Conservation (phyloP, 495 filamentous ascomycete genomes). For the Xylaria sp. region DNA sequence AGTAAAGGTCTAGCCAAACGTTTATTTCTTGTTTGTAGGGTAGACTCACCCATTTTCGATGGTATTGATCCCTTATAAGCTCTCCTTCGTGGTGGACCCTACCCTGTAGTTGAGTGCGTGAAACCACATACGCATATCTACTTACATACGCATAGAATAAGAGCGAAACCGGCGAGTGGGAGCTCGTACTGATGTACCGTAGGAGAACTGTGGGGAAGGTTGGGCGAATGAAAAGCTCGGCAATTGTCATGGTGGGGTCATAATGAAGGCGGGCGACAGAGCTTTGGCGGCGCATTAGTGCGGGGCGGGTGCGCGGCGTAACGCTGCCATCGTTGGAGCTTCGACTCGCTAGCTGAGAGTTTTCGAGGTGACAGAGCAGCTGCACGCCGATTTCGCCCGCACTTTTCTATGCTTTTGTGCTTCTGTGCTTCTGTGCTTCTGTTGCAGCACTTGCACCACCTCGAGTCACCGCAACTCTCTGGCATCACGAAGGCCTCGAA, state of each 20-base stretch:
- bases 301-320: neutral
- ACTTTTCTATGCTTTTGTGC: neutral
- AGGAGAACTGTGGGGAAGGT: neutral
- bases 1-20: too few relatives aligned
- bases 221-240: conserved; percentile 18
- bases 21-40: too few relatives aligned
- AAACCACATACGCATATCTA: too few relatives aligned
- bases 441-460: conserved; percentile 9
- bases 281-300: conserved; percentile 14
- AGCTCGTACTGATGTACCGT: neutral
- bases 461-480: conserved; percentile 19
- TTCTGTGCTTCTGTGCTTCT: neutral
- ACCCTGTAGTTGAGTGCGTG: neutral
- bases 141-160: too few relatives aligned
- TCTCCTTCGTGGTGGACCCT: neutral
- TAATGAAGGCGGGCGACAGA: too few relatives aligned
- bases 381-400: conserved; percentile 29
- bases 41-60: neutral
- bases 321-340: neutral
- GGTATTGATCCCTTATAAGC: neutral
- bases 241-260: conserved; percentile 29
- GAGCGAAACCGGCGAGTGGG: conserved; percentile 1
- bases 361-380: conserved; percentile 2
- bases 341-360: neutral
- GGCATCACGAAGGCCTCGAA: neutral